phyloP scores from a whole-genome alignment of 2,329 filamentous ascomycete genomes.

The Mariannaea elegans region DNA sequence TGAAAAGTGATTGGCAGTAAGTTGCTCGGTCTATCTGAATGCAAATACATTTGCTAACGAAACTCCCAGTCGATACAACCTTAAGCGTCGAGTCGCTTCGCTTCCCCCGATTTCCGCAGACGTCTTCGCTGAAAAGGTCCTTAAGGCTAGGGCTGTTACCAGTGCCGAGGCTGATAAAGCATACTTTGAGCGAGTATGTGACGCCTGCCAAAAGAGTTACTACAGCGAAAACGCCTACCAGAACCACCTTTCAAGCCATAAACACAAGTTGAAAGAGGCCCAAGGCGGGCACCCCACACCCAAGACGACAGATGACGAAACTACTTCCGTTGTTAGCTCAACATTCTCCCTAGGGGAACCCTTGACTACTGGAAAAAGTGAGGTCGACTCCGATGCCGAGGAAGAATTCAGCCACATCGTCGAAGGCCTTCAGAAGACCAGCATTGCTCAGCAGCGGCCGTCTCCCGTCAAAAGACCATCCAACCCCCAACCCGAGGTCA shows the following conservation, averaged over 20 bases:
- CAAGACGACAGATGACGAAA: constrained; percentile 68
- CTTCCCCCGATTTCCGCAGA: constrained; percentile 92
- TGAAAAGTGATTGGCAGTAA: constrained; percentile 99
- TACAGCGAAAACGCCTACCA: constrained; percentile 96
- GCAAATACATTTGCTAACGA: constrained; percentile 11
- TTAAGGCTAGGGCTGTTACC: constrained; percentile 86
- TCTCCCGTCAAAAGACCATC: constrained; percentile 65
- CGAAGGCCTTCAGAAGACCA: constrained; percentile 78
- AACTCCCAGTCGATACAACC: constrained; percentile 80
- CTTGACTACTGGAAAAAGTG: constrained; percentile 56
- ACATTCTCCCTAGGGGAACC: constrained; percentile 92
- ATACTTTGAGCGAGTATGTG: constrained; percentile 84
- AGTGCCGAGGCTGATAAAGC: constrained; percentile 88
- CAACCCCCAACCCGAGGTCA: constrained; percentile 56
- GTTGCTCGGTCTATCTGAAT: constrained; percentile 47
- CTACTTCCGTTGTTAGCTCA: constrained; percentile 86
- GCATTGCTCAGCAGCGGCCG: constrained; percentile 63
- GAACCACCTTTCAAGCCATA: constrained; percentile 91
- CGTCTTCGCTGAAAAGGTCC: constrained; percentile 93
- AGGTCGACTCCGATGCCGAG: constrained; percentile 73
- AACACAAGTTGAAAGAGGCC: constrained; percentile 75
- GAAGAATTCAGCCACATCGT: constrained; percentile 81
- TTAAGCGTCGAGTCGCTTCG: constrained; percentile 91
- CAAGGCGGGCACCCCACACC: constrained; percentile 47
- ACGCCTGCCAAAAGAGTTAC: constrained; percentile 88